Base-by-base conservation (phyloP, 768 basidiomycete genomes). In the Amanita phalloides region DNA sequence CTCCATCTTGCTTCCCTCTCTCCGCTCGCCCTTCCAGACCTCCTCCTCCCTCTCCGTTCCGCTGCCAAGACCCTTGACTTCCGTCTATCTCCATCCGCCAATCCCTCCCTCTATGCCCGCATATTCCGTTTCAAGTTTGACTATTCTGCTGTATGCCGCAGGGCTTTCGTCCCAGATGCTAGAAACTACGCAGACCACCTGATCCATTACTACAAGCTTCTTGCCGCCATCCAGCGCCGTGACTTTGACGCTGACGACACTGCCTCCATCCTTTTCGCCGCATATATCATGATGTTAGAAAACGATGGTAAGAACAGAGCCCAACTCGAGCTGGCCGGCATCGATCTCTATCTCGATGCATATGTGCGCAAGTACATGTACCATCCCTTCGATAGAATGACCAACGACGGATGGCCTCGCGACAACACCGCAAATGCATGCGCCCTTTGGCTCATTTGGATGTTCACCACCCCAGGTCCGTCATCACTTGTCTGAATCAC, bases 391-490 rank as follows among this genome's bases (percentile, higher is more conserved):
- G 56, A 60, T 23, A 51, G 61, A 2, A 59, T 62, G 21, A 3
- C 23, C 9, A 51, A 67, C 53, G 59, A 73, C 39, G 81, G 79
- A 1, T 85, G 84, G 83, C 82, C 83, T 0, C 57, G 64, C 1
- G 81, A 84, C 35, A 77, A 60, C 46, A 59, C 66, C 3, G 42
- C 66, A 25, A 78, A 76, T 53, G 64, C 79, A 0, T 74, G 79
- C 47, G 79, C 76, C 0, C 54, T 86, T 13, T 86, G 82, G 81
- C 49, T 84, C 1, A 62, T 79, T 48, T 87, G 84, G 84, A 69
- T 81, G 58, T 73, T 76, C 30, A 75, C 72, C 9, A 74, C 78
- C 4, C 60, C 68, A 57, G 66, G 51, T 52, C 17, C 44, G 35
- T 45, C 20, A 6, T 35, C 17, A 9, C 35, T 14, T 17, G 2